phyloP scores from a whole-genome alignment of 1,284 basidiomycete genomes.

The Ustilago sp. region DNA sequence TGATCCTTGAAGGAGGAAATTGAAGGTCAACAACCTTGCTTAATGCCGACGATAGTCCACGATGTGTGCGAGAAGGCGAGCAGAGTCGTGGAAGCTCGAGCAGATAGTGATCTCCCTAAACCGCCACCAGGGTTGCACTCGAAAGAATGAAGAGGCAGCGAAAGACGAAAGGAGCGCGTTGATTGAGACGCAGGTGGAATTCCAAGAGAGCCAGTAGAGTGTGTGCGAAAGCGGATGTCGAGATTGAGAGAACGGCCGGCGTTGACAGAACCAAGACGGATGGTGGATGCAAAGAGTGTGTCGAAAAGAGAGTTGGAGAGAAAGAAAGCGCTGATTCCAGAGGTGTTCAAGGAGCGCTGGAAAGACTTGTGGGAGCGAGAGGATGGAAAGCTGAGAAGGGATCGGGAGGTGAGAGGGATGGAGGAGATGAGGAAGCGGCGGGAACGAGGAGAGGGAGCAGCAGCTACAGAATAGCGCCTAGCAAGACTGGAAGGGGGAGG shows the following conservation, averaged over 20 bases:
- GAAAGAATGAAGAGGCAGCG: background rate
- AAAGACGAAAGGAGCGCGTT: background rate
- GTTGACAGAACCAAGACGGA: background rate
- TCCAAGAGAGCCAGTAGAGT: background rate
- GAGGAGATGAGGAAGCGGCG: background rate
- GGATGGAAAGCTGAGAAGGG: background rate
- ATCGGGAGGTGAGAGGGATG: slow-evolving; percentile 2
- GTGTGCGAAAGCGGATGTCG: slow-evolving; percentile 9
- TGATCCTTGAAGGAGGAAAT: background rate
- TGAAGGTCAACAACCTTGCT: background rate
- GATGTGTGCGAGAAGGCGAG: background rate
- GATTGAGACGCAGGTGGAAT: background rate
- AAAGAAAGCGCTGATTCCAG: background rate
- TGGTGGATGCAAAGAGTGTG: background rate
- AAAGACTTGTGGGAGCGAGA: background rate
- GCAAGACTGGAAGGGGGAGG: background rate
- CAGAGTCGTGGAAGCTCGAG: background rate
- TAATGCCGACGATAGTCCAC: background rate
- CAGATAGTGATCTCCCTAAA: background rate
- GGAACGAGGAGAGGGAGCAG: background rate
- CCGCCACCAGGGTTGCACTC: background rate
- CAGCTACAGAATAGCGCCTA: background rate
- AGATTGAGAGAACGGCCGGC: slow-evolving; percentile 10
- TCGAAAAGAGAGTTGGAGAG: background rate
- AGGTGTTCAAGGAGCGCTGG: background rate